Evolutionary conservation across 2,329 filamentous ascomycete species (phyloP).

Genomic region (Neonectria faginata): DNA sequence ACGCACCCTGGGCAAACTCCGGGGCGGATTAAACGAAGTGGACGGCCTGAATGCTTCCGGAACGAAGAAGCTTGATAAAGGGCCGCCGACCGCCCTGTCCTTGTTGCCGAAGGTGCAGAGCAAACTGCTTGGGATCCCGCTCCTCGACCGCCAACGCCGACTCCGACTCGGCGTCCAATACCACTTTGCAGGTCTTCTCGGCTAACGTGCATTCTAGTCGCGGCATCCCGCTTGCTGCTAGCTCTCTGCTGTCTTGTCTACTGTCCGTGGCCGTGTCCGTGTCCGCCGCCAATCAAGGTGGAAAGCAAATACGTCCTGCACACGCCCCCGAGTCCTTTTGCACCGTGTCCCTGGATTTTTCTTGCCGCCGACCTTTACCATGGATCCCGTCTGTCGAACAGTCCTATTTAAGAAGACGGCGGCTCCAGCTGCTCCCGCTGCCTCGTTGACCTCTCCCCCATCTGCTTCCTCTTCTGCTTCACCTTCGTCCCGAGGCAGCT

Average conservation of each 20-base stretch:
- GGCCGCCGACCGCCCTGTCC: not conserved
- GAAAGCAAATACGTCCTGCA: slow-evolving; percentile 18
- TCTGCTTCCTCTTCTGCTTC: slow-evolving; percentile 7
- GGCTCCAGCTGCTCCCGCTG: not conserved
- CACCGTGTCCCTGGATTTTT: not conserved
- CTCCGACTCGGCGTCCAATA: not conserved
- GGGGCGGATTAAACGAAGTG: slow-evolving; percentile 24
- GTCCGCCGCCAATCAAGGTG: slow-evolving; percentile 12
- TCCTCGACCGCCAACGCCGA: slow-evolving; percentile 1
- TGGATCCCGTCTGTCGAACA: slow-evolving; percentile 14
- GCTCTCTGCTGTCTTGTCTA: not conserved
- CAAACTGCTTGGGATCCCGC: not conserved
- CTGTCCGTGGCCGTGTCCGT: slow-evolving; percentile 6
- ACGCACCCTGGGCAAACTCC: slow-evolving; percentile 3
- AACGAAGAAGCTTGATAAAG: slow-evolving; percentile 15
- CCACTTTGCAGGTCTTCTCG: not conserved
- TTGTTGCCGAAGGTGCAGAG: slow-evolving; percentile 2
- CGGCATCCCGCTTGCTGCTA: not conserved
- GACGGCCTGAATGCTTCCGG: not conserved
- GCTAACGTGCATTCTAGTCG: not conserved
- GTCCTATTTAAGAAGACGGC: slow-evolving; percentile 4
- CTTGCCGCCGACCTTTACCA: slow-evolving; percentile 9
- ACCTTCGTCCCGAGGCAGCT: not conserved
- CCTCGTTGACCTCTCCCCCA: not conserved
- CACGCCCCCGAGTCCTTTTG: slow-evolving; percentile 17